These are phyloP conservation scores for Mariannaea sp. DNA, from an alignment of 2,329 filamentous ascomycete species.

Conservation along the genomic window DNA sequence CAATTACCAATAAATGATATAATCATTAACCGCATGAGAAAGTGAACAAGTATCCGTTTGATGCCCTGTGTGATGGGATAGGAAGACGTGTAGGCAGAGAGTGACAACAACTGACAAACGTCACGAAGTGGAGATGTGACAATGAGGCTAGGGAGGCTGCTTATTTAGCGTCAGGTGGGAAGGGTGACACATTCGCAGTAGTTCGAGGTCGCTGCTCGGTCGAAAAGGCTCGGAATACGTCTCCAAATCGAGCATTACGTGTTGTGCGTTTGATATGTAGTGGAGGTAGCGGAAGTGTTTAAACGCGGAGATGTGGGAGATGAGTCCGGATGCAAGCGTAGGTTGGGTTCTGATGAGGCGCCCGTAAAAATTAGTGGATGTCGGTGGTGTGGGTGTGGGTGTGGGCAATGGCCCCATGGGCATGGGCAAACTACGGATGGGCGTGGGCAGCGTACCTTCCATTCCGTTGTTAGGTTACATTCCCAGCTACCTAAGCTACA, in stretches of 20 bases:
- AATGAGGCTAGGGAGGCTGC: constrained; percentile 2
- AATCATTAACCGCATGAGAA: background rate
- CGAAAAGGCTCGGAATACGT: constrained; percentile 1
- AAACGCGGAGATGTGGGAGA: background rate
- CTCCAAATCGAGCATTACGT: background rate
- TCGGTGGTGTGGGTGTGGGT: constrained; percentile 30
- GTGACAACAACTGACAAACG: background rate
- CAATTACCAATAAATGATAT: no score
- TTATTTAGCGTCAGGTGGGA: constrained; percentile 3
- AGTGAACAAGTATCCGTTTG: background rate
- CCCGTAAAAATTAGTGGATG: constrained; percentile 28
- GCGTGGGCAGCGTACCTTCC: constrained; percentile 18
- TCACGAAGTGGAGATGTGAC: constrained; percentile 12
- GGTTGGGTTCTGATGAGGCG: background rate
- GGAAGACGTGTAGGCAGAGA: background rate
- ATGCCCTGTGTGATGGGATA: background rate
- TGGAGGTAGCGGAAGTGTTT: constrained; percentile 18
- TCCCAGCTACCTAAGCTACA: background rate
- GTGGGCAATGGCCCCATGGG: constrained; percentile 32
- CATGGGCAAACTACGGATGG: constrained; percentile 21
- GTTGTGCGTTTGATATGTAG: constrained; percentile 10
- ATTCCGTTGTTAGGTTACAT: background rate
- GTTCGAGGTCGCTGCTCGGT: background rate
- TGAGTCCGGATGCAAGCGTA: background rate
- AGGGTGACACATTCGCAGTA: background rate